These are phyloP conservation scores for Digitaria exilis DNA, from an alignment of 202 grass and related monocot genomes.

Conservation along the genomic window DNA sequence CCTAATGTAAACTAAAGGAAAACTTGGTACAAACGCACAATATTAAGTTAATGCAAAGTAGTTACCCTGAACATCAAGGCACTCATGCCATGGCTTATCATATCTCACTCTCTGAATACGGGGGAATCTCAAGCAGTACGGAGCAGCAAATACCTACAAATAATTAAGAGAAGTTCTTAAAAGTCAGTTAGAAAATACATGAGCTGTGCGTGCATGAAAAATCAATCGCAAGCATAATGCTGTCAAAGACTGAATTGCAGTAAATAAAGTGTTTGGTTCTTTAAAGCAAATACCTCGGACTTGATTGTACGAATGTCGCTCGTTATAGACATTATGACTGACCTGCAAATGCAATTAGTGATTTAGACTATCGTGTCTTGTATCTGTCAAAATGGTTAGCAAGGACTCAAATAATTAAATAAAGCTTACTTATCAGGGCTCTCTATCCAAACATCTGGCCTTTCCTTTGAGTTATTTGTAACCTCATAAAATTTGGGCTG, in stretches of 20 bases:
- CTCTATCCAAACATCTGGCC: slow-evolving; percentile 99
- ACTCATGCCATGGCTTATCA: slow-evolving; percentile 97
- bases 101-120: slow-evolving; percentile 85
- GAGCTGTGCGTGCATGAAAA: slow-evolving; percentile 22
- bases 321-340: slow-evolving; percentile 86
- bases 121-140: slow-evolving; percentile 92
- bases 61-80: slow-evolving; percentile 92
- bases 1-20: slow-evolving; percentile 15
- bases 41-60: slow-evolving; percentile 33
- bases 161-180: slow-evolving; percentile 45
- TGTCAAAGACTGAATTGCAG: slow-evolving; percentile 19
- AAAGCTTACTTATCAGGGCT: slow-evolving; percentile 88
- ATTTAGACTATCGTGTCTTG: slow-evolving; percentile 43
- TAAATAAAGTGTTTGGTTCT: neutral
- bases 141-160: slow-evolving; percentile 81
- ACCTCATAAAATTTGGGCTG: slow-evolving; percentile 86
- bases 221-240: slow-evolving; percentile 20
- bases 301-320: slow-evolving; percentile 98
- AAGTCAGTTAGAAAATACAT: slow-evolving; percentile 36
- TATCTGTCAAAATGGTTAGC: slow-evolving; percentile 34
- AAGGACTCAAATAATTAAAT: slow-evolving; percentile 37
- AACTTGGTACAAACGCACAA: slow-evolving; percentile 23
- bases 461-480: slow-evolving; percentile 97
- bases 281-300: slow-evolving; percentile 72
- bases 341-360: slow-evolving; percentile 75